Conservation (phyloP, 208 protist genomes). For the Crithidia acanthocephali region DNA sequence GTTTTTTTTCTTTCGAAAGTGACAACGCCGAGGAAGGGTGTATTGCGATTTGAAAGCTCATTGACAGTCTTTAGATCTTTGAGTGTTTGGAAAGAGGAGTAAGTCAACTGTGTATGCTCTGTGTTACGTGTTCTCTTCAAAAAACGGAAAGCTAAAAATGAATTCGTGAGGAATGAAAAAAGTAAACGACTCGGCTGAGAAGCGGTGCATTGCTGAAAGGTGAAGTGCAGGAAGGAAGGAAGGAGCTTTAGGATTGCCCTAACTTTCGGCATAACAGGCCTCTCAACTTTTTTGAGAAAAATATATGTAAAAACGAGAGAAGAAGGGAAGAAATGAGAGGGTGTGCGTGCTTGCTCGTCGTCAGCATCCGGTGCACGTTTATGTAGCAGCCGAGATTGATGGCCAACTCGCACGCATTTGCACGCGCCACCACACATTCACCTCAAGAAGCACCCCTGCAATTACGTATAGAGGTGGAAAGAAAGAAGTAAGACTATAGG, state of each 20-base stretch:
- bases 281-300: too few relatives aligned
- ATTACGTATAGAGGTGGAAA: slow-evolving; percentile 1
- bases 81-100: background rate
- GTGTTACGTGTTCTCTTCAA: background rate
- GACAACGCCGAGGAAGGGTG: too few relatives aligned
- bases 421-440: background rate
- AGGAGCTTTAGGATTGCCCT: too few relatives aligned
- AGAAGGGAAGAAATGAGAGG: background rate
- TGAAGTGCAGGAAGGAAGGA: too few relatives aligned
- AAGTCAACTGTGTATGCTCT: background rate
- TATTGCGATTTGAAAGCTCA: too few relatives aligned
- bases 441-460: background rate
- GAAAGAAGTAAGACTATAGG: slow-evolving; percentile 25
- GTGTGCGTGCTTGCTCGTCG: background rate
- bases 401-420: slow-evolving; percentile 3
- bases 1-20: too few relatives aligned
- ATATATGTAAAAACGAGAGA: too few relatives aligned
- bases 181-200: background rate
- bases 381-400: background rate
- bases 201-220: too few relatives aligned
- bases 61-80: too few relatives aligned
- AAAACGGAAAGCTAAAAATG: background rate
- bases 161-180: background rate
- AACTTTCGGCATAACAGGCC: too few relatives aligned
- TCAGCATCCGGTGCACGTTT: background rate